Evolutionary conservation across 768 basidiomycete genomes (phyloP), one percentile per base, ranked within the genome.

Genomic region (Imleria badia): DNA sequence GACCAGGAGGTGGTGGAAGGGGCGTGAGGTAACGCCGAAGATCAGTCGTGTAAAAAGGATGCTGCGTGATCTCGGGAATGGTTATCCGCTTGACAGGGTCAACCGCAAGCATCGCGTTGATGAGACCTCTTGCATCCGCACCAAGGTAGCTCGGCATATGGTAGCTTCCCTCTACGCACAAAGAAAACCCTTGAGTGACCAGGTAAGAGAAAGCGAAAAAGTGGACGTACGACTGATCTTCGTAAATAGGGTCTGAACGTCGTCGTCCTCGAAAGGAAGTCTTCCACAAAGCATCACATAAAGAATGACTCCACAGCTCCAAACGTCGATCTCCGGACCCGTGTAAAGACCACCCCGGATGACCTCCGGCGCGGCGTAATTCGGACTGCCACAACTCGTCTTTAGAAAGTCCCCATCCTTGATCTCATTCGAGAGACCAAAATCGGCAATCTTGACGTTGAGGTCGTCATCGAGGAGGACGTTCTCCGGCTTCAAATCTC

Each of bases 391-490:
- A 70, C 97, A 99, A 61, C 92, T 95, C 10, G 97, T 99, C 65
- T 94, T 93, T 52, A 99, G 77, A 72, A 98, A 98, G 66, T 94
- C 93, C 2, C 96, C 97, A 63, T 98, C 96, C 65, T 86, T 87
- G 76, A 98, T 95, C 68, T 95, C 89, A 70, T 95, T 98, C 3
- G 91, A 91, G 49, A 99, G 78, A 3, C 97, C 97, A 69, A 98
- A 99, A 76, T 99, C 97, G n/a, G 94, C 95, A 58, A 99, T 98
- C 75, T 99, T 99, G 74, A 98, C 86, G 64, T 91, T 91, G 55
- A 88, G 78, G 66, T 87, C 84, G 48, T 89, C 87, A 72, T 92
- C 90, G 7, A 93, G 79, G 15, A 94, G 81, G 13, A 95, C 85
- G 64, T 98, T 98, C 72, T 99, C 97, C 1, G 97, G 97, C 72